These are phyloP conservation scores for Pyrenochaeta sp. DNA, from an alignment of 2,329 filamentous ascomycete species.

Conservation along the genomic window DNA sequence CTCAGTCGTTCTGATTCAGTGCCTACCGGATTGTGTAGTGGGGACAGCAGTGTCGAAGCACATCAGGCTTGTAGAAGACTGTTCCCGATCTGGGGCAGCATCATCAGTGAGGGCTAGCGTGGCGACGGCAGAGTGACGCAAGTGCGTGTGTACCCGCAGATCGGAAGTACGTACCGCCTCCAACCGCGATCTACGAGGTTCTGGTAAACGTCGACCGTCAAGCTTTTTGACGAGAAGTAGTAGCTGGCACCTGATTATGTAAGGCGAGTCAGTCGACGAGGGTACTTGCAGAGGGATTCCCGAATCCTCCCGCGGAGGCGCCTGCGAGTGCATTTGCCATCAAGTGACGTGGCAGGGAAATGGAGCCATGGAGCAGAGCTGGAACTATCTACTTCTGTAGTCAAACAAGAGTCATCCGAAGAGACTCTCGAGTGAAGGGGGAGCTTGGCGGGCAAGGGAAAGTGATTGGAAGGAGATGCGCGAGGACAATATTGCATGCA, in stretches of 20 bases:
- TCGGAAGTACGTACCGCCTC: slow-evolving; percentile 67
- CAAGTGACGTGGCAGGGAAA: slow-evolving; percentile 18
- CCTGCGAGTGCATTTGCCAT: slow-evolving; percentile 1
- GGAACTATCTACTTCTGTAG: too few relatives aligned
- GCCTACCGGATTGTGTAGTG: slow-evolving; percentile 77
- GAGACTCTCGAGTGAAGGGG: slow-evolving; percentile 7
- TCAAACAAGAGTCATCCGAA: slow-evolving; percentile 3
- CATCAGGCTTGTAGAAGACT: slow-evolving; percentile 79
- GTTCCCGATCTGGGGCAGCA: slow-evolving; percentile 55
- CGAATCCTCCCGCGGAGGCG: slow-evolving; percentile 15
- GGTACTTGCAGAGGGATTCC: slow-evolving; percentile 7
- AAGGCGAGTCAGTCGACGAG: slow-evolving; percentile 25
- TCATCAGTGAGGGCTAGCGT: slow-evolving; percentile 11
- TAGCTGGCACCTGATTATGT: slow-evolving; percentile 71
- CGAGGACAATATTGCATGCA: slow-evolving; percentile 15
- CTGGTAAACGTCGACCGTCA: slow-evolving; percentile 75
- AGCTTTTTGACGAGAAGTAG: slow-evolving; percentile 68
- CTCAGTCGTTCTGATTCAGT: background rate
- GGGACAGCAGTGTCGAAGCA: slow-evolving; percentile 83
- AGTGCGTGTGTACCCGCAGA: slow-evolving; percentile 4
- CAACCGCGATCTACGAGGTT: slow-evolving; percentile 75
- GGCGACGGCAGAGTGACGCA: slow-evolving; percentile 1
- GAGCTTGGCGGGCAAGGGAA: slow-evolving; percentile 22
- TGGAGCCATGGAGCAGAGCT: slow-evolving; percentile 1
- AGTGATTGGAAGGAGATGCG: slow-evolving; percentile 14